These are phyloP conservation scores for Cucurbita argyrosperma DNA, from an alignment of 306 rosid genomes.

Conservation along the genomic window DNA sequence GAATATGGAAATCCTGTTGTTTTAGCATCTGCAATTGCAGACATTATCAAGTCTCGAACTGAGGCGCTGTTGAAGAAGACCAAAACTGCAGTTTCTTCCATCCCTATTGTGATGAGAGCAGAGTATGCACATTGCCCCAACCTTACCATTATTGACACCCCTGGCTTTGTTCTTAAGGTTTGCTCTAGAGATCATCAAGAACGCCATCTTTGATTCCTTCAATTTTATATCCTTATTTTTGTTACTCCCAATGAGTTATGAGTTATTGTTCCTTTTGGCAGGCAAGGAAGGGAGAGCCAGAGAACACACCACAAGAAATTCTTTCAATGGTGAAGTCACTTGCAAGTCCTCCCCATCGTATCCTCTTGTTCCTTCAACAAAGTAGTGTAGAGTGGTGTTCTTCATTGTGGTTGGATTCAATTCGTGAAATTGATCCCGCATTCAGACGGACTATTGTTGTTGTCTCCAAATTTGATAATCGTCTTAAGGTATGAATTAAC, in stretches of 20 bases:
- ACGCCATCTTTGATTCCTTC: background rate
- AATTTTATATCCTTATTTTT: background rate
- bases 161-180: constrained; percentile 96
- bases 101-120: constrained; percentile 89
- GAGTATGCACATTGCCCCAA: constrained; percentile 94
- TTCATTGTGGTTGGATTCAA: constrained; percentile 76
- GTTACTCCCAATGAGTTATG: background rate
- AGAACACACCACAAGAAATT: constrained; percentile 81
- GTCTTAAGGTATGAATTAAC: constrained; percentile 55
- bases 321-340: constrained; percentile 86
- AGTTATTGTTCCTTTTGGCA: constrained; percentile 15
- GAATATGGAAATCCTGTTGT: constrained; percentile 75
- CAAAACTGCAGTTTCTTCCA: constrained; percentile 71
- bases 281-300: constrained; percentile 98
- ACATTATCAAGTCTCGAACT: constrained; percentile 67
- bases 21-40: constrained; percentile 69
- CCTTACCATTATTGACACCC: constrained; percentile 91
- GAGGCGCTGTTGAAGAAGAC: constrained; percentile 66
- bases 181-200: background rate
- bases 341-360: constrained; percentile 90
- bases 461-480: constrained; percentile 95
- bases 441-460: constrained; percentile 68
- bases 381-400: constrained; percentile 99
- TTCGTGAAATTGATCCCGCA: constrained; percentile 83
- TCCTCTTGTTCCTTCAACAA: constrained; percentile 86